Evolutionary conservation across 2,329 filamentous ascomycete genomes (phyloP).

Genomic region (Penicillium psychrosexuale): DNA sequence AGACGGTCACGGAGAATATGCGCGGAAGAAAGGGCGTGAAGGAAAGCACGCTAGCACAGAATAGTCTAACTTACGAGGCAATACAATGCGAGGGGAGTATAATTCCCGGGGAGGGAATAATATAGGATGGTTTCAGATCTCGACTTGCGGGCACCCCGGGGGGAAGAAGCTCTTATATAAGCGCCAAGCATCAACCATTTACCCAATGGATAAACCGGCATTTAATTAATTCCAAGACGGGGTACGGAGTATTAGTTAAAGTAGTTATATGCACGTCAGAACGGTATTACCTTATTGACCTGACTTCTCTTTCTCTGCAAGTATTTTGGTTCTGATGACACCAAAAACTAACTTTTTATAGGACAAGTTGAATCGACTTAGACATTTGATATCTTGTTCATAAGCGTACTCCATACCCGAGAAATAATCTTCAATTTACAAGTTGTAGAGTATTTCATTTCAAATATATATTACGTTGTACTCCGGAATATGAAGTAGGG

Average conservation of each 20-base stretch:
- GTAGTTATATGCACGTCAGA: no score
- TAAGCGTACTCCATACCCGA: neutral
- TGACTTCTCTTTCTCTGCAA: no score
- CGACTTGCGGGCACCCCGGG: constrained; percentile 1
- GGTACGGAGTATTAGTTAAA: no score
- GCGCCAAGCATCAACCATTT: constrained; percentile 8
- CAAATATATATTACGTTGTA: neutral
- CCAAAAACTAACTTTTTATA: no score
- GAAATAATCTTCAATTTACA: neutral
- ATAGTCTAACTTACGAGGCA: constrained; percentile 6
- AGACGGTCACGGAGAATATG: neutral
- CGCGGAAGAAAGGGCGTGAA: neutral
- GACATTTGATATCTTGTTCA: neutral
- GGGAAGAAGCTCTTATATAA: constrained; percentile 2
- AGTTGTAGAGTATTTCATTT: neutral
- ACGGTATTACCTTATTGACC: no score
- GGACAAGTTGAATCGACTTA: no score
- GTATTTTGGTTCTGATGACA: no score
- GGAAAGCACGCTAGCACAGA: neutral
- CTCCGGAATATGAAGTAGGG: neutral
- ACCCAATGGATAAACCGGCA: neutral
- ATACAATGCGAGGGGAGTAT: constrained; percentile 9
- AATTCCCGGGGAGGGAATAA: constrained; percentile 2
- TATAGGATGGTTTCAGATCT: neutral
- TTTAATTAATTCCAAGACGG: neutral